A percentile compares a stretch with the other conserved stretches of the same genome.
Evolutionary conservation across 2,329 filamentous ascomycete species (phyloP).

Genomic region (Colletotrichum sp.): DNA sequence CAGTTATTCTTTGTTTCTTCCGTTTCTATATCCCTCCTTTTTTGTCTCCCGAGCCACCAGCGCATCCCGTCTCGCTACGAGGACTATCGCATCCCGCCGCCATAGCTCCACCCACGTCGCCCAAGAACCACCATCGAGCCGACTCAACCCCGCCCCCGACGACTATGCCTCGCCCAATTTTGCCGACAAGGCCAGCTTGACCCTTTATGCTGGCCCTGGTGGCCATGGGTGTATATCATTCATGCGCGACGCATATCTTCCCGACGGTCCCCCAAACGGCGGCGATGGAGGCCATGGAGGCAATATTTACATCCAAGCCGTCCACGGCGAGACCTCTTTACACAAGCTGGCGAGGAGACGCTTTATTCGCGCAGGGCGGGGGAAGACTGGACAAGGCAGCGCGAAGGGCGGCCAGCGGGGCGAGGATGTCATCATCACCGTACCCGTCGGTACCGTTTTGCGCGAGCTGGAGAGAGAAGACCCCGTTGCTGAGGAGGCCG

Average conservation of each 20-base stretch:
- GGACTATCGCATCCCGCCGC: slow-evolving; percentile 21
- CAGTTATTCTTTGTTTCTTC: slow-evolving; percentile 41
- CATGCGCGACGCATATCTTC: slow-evolving; percentile 86
- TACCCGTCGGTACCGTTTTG: slow-evolving; percentile 91
- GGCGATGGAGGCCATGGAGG: slow-evolving; percentile 93
- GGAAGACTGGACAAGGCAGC: slow-evolving; percentile 80
- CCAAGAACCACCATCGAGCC: slow-evolving; percentile 38
- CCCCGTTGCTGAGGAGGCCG: slow-evolving; percentile 71
- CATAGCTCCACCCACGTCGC: slow-evolving; percentile 22
- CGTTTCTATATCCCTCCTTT: slow-evolving; percentile 57
- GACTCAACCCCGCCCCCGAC: slow-evolving; percentile 81
- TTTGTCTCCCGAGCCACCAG: slow-evolving; percentile 34
- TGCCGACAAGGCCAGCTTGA: slow-evolving; percentile 82
- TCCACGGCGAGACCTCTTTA: slow-evolving; percentile 87
- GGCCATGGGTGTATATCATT: slow-evolving; percentile 96
- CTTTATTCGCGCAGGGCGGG: slow-evolving; percentile 74
- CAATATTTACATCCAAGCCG: slow-evolving; percentile 92
- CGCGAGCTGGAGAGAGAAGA: slow-evolving; percentile 82
- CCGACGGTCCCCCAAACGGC: slow-evolving; percentile 89
- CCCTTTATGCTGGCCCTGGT: slow-evolving; percentile 78
- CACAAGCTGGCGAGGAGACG: slow-evolving; percentile 86
- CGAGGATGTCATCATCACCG: slow-evolving; percentile 85
- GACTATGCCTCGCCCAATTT: slow-evolving; percentile 87
- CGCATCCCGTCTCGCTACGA: slow-evolving; percentile 26
- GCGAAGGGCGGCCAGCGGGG: slow-evolving; percentile 78